Conservation (phyloP, 768 basidiomycete genomes). For the Crepidotus variabilis region DNA sequence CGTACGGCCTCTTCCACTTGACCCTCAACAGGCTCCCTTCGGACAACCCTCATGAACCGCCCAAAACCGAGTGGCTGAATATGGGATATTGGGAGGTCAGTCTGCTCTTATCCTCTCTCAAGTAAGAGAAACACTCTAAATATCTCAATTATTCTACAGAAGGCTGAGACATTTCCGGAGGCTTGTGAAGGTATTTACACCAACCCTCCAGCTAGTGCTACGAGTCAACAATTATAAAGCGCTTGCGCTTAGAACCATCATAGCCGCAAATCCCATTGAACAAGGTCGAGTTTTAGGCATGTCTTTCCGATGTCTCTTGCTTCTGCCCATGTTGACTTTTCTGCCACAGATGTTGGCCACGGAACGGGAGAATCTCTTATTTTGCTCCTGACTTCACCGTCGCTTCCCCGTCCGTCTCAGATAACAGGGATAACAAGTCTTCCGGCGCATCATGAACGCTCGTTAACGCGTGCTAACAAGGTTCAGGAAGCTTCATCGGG, state of each 20-base stretch:
- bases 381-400: slow-evolving; percentile 43
- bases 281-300: slow-evolving; percentile 53
- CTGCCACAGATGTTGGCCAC: slow-evolving; percentile 55
- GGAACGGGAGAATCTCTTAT: slow-evolving; percentile 67
- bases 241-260: slow-evolving; percentile 50
- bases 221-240: slow-evolving; percentile 14
- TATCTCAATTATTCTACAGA: slow-evolving; percentile 22
- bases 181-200: slow-evolving; percentile 51
- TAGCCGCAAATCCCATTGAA: slow-evolving; percentile 33
- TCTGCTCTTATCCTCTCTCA: slow-evolving; percentile 1
- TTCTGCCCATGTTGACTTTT: slow-evolving; percentile 2
- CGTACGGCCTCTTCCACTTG: slow-evolving; percentile 59
- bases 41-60: slow-evolving; percentile 24
- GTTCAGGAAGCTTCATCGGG: slow-evolving; percentile 16
- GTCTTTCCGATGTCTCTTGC: slow-evolving; percentile 6
- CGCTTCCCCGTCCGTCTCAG: slow-evolving; percentile 40
- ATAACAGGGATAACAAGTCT: slow-evolving; percentile 60
- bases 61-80: slow-evolving; percentile 67
- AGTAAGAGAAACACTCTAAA: not conserved
- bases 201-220: no score
- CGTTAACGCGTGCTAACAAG: slow-evolving; percentile 34
- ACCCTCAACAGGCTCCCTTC: slow-evolving; percentile 41
- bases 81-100: slow-evolving; percentile 68
- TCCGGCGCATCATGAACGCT: slow-evolving; percentile 40
- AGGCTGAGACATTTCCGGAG: slow-evolving; percentile 46